Base-by-base conservation (phyloP, 108 stramenopile species). In the Pseudonitzschia delicatissima region DNA sequence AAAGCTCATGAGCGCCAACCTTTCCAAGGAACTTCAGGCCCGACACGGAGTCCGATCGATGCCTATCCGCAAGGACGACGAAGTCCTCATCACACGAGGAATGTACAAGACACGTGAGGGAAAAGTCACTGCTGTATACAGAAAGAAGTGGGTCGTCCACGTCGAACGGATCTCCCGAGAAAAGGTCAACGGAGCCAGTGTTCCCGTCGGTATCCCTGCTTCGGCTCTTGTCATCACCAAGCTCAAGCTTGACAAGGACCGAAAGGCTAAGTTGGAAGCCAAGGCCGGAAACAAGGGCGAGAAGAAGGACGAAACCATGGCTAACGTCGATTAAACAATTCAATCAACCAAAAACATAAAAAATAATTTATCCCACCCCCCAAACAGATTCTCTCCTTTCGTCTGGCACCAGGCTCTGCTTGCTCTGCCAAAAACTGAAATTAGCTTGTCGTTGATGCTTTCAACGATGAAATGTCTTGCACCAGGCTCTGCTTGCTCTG, bases 221-320 rank as follows among this genome's bases (percentile, higher is more conserved):
- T 96, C 94, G 45, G 91, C 94, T 73, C 73, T 98, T 47, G 83
- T 87, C 57, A 99, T 99, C 77, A 99, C 97, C 65, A 98, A 98
- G 79, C 79, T 99, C 62, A 98, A 99, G 87, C 81, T 98, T 86
- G 96, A 99, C 87, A 98, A 98, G 92, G 97, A 96, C 72, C 95
- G 99, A 66, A 97, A 96, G 77, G 93, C 91, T 27, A 80, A 89
- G 53, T 82, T 99, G 40, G 97, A 96, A 65, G 90, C 97, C 73
- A 99, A 98, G 88, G 83, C 85, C 62, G 91, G 94, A 59, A 73
- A 82, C 31, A 88, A 87, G 77, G 76, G 74, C 32, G 75, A 71
- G 53, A 69, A 60, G 32, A 81, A 79, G 53, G 92, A 95, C 62
- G 96, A 79, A 51, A 82, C 94, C 82, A 97, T 99, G 96, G 86